Conservation (phyloP, 306 rosid genomes). For the Gleditsia sinensis region DNA sequence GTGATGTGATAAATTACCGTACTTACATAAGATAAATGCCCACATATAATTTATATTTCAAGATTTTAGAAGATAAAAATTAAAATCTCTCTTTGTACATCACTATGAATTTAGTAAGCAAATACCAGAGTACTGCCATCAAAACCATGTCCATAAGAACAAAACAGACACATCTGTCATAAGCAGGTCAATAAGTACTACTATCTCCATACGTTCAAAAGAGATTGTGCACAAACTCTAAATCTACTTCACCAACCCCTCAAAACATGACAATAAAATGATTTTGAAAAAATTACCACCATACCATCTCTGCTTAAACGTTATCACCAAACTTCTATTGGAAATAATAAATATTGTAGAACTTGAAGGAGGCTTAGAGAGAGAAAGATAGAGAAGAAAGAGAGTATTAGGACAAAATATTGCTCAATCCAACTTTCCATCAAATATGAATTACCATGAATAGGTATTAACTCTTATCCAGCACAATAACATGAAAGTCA, state of each 20-base stretch:
- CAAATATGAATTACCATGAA: no score
- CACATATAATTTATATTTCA: neutral
- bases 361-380: no score
- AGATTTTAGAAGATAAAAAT: conserved; percentile 18
- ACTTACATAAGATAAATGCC: conserved; percentile 23
- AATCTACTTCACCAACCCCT: neutral
- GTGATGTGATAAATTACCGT: no score
- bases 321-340: no score
- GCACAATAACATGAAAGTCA: no score
- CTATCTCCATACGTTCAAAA: neutral
- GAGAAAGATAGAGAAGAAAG: no score
- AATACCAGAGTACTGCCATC: no score
- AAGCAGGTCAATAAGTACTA: conserved; percentile 7
- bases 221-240: neutral
- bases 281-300: neutral
- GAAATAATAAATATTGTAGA: no score
- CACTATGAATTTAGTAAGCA: no score
- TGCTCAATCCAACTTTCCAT: no score
- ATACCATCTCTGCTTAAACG: neutral
- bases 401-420: no score
- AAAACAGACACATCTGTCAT: neutral
- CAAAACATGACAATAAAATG: neutral
- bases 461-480: no score
- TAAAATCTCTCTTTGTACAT: neutral
- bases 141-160: neutral